phyloP scores from a whole-genome alignment of 164 flowering plant species.

The Santalum album region DNA sequence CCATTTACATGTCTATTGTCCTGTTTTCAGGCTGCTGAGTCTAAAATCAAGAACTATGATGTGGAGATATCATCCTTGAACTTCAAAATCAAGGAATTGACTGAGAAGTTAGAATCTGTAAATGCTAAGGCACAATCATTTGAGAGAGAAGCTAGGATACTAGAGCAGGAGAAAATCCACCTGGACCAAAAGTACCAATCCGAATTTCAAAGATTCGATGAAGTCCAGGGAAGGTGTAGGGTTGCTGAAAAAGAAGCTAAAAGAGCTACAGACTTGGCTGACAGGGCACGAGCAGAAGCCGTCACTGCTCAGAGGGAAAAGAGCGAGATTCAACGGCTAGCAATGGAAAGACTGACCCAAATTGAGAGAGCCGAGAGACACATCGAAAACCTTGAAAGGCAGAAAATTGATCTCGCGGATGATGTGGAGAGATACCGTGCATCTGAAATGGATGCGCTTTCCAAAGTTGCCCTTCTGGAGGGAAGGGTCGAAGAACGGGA shows the following conservation, averaged over 20 bases:
- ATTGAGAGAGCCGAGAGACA: constrained; percentile 81
- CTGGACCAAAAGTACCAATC: constrained; percentile 66
- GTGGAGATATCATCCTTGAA: constrained; percentile 50
- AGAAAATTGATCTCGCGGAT: constrained; percentile 39
- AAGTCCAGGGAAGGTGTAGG: constrained; percentile 71
- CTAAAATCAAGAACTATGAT: constrained; percentile 63
- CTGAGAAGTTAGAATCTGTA: constrained; percentile 52
- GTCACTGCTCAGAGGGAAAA: constrained; percentile 64
- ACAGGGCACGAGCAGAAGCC: constrained; percentile 73
- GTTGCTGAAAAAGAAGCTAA: constrained; percentile 79
- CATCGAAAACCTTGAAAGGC: constrained; percentile 63
- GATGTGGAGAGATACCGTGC: constrained; percentile 45
- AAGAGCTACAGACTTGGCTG: constrained; percentile 78
- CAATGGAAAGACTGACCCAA: constrained; percentile 74
- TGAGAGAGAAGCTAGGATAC: constrained; percentile 61
- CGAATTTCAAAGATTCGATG: constrained; percentile 70
- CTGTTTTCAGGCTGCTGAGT: constrained; percentile 66
- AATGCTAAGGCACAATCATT: constrained; percentile 60
- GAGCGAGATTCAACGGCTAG: constrained; percentile 52
- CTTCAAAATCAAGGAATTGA: constrained; percentile 49
- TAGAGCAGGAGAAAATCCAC: constrained; percentile 70
- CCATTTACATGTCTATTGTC: not conserved
- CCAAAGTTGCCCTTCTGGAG: constrained; percentile 60
- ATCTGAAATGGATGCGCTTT: constrained; percentile 63
- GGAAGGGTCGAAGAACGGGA: constrained; percentile 79